phyloP scores from a whole-genome alignment of 2,329 filamentous ascomycete species.

The Clarireedia homoeocarpa region DNA sequence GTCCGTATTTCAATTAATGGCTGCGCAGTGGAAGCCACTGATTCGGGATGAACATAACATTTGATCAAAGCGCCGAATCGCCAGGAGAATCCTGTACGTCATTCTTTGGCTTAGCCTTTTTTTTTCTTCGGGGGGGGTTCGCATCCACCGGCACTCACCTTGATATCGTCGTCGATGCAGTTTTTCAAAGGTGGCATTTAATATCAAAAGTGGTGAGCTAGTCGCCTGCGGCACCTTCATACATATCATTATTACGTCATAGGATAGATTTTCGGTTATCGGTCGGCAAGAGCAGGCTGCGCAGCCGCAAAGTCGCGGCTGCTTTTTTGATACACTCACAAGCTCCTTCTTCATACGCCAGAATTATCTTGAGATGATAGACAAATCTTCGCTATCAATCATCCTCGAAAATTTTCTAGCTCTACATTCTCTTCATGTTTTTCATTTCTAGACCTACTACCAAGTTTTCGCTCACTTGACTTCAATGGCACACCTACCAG shows the following conservation, averaged over 20 bases:
- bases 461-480: background rate
- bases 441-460: background rate
- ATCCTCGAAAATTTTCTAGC: background rate
- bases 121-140: too few relatives aligned
- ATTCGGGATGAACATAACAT: too few relatives aligned
- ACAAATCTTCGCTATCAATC: background rate
- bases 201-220: background rate
- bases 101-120: too few relatives aligned
- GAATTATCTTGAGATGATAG: background rate
- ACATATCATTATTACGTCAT: too few relatives aligned
- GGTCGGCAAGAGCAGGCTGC: background rate
- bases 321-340: background rate
- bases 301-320: conserved; percentile 1
- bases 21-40: too few relatives aligned
- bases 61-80: too few relatives aligned
- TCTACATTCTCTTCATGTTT: background rate
- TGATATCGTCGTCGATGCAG: too few relatives aligned
- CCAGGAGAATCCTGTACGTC: too few relatives aligned
- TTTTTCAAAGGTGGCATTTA: background rate
- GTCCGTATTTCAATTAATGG: too few relatives aligned
- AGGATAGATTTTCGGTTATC: background rate
- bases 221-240: background rate
- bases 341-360: background rate
- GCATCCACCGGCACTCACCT: too few relatives aligned
- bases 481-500: conserved; percentile 1